Conservation (phyloP, 176 grass and related monocot species). For the Coix lacrymajobi region DNA sequence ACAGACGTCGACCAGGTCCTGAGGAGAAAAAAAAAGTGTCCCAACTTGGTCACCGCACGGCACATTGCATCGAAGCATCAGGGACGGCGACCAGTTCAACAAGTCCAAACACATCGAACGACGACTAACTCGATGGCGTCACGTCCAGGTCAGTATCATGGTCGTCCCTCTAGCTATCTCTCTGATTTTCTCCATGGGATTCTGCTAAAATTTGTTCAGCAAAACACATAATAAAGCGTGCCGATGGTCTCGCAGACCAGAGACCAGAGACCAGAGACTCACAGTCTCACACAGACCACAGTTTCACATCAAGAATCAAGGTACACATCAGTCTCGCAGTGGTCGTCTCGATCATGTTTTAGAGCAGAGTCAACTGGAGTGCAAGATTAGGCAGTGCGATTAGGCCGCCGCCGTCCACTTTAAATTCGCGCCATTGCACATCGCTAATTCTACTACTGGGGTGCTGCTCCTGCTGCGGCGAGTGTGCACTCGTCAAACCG, state of each 20-base stretch:
- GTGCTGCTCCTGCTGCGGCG: background rate
- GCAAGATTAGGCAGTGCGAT: background rate
- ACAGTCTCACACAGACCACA: background rate
- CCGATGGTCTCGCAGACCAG: too few species aligned
- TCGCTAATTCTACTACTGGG: background rate
- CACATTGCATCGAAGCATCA: too few species aligned
- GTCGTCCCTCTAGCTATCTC: background rate
- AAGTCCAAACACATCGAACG: too few species aligned
- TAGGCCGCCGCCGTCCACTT: background rate
- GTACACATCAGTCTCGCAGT: background rate
- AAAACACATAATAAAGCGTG: background rate
- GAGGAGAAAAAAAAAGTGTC: too few species aligned
- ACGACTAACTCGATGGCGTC: too few species aligned
- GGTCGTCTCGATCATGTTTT: background rate
- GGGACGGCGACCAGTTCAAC: too few species aligned
- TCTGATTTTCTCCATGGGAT: background rate
- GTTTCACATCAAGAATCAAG: background rate
- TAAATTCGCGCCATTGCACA: background rate
- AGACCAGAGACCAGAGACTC: too few species aligned
- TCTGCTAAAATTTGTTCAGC: background rate
- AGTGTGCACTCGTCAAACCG: background rate
- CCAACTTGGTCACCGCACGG: too few species aligned
- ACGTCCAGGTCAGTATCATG: background rate
- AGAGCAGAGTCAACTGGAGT: conserved; percentile 4
- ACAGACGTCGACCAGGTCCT: too few species aligned